Evolutionary conservation across 441 rosid genomes (phyloP).

Genomic region (Sinapis alba): DNA sequence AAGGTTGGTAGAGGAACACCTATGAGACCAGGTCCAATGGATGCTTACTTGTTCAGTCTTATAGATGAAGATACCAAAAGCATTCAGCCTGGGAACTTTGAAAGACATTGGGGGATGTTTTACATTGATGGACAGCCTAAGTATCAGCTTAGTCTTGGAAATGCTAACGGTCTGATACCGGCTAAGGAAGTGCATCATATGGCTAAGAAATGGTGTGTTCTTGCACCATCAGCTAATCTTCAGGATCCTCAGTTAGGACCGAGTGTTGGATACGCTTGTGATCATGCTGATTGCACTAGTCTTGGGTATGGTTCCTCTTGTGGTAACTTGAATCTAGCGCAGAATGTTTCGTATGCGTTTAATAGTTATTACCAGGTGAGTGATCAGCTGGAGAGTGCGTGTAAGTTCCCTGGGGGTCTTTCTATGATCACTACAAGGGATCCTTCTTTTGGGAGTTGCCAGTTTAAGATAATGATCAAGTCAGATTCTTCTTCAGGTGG

Average conservation of each 20-base stretch:
- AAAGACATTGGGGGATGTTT: conserved; percentile 70
- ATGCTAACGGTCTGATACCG: conserved; percentile 38
- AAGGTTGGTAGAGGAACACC: conserved; percentile 58
- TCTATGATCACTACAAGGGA: conserved; percentile 43
- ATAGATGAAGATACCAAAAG: conserved; percentile 73
- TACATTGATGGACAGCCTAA: conserved; percentile 56
- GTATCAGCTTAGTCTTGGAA: conserved; percentile 46
- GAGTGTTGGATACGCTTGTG: conserved; percentile 58
- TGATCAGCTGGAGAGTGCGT: conserved; percentile 59
- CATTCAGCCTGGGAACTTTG: conserved; percentile 62
- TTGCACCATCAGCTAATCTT: conserved; percentile 44
- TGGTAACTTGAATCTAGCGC: conserved; percentile 44
- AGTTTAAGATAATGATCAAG: conserved; percentile 57
- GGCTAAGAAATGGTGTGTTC: conserved; percentile 54
- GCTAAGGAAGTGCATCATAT: conserved; percentile 49
- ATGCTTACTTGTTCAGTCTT: conserved; percentile 61
- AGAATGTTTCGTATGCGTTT: conserved; percentile 68
- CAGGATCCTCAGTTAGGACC: conserved; percentile 45
- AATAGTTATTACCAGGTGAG: conserved; percentile 64
- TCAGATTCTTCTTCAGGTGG: conserved; percentile 31
- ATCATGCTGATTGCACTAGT: conserved; percentile 54
- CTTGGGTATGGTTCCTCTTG: conserved; percentile 67
- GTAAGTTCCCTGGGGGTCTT: conserved; percentile 53
- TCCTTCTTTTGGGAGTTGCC: conserved; percentile 59
- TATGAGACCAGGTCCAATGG: conserved; percentile 53